phyloP scores from a whole-genome alignment of 2,329 filamentous ascomycete genomes.

The Ophiostoma angusticollis region DNA sequence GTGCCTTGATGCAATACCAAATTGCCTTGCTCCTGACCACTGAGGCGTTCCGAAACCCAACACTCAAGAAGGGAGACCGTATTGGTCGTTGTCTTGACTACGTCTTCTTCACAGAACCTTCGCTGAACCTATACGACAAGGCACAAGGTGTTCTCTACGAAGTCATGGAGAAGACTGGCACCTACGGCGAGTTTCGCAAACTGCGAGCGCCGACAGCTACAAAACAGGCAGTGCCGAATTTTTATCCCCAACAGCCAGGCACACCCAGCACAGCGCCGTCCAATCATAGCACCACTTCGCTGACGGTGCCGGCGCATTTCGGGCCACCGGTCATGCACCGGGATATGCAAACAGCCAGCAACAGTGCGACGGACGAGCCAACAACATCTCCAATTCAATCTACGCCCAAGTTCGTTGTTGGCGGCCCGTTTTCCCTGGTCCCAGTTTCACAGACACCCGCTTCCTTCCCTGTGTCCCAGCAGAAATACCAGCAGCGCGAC shows the following conservation, averaged over 20 bases:
- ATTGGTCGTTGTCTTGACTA: slow-evolving; percentile 63
- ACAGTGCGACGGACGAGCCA: too few species aligned
- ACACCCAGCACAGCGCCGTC: slow-evolving; percentile 22
- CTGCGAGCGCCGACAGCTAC: slow-evolving; percentile 38
- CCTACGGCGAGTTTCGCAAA: slow-evolving; percentile 47
- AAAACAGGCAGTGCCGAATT: slow-evolving; percentile 25
- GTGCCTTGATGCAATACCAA: slow-evolving; percentile 62
- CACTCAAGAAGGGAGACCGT: slow-evolving; percentile 43
- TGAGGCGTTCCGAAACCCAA: slow-evolving; percentile 50
- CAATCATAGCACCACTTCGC: slow-evolving; percentile 3
- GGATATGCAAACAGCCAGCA: too few species aligned
- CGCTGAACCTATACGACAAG: slow-evolving; percentile 38
- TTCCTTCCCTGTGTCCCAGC: too few species aligned
- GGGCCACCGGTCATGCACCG: not conserved
- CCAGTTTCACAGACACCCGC: too few species aligned
- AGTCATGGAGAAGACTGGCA: slow-evolving; percentile 45
- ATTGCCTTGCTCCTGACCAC: slow-evolving; percentile 54
- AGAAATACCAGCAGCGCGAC: too few species aligned
- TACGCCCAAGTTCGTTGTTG: too few species aligned
- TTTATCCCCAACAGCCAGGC: too few species aligned
- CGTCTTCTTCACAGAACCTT: slow-evolving; percentile 47
- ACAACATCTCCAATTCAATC: too few species aligned
- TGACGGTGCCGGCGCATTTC: not conserved
- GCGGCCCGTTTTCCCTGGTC: too few species aligned
- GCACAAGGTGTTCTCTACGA: slow-evolving; percentile 47